Percentiles rank a stretch among this genome's conserved stretches.
Conservation (phyloP, 495 filamentous ascomycete genomes). For the Filosporella fistucella region DNA sequence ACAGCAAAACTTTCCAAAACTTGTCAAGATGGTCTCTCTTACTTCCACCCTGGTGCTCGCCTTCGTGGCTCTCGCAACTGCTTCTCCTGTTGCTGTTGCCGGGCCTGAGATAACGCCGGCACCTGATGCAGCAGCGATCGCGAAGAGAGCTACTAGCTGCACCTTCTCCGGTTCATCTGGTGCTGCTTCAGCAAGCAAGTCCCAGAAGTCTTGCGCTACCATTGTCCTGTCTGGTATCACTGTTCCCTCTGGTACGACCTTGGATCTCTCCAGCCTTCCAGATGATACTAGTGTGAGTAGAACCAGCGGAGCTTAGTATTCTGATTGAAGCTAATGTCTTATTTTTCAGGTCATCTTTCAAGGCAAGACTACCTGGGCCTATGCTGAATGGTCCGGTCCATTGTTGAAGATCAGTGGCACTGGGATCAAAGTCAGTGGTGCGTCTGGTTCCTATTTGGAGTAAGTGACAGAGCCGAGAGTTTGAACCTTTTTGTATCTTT, state of each 20-base stretch:
- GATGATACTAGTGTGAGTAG: slow-evolving; percentile 36
- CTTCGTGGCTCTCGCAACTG: background rate
- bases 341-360: slow-evolving; percentile 40
- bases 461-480: background rate
- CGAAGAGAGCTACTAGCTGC: slow-evolving; percentile 25
- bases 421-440: slow-evolving; percentile 41
- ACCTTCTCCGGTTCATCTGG: slow-evolving; percentile 35
- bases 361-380: slow-evolving; percentile 45
- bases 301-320: background rate
- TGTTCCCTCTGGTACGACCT: slow-evolving; percentile 23
- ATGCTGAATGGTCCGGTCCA: slow-evolving; percentile 45
- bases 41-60: background rate
- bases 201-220: slow-evolving; percentile 37
- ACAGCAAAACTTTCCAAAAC: background rate
- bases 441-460: slow-evolving; percentile 36
- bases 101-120: slow-evolving; percentile 3
- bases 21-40: background rate
- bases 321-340: background rate
- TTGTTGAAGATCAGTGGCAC: slow-evolving; percentile 44
- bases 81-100: slow-evolving; percentile 5
- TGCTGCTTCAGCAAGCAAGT: slow-evolving; percentile 32
- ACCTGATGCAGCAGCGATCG: slow-evolving; percentile 7
- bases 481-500: background rate
- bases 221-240: slow-evolving; percentile 38
- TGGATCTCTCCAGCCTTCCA: slow-evolving; percentile 22